Percentiles rank a stretch among this genome's conserved stretches.
Conservation (phyloP, 805 yeast species). For the Saturnispora sanitii region DNA sequence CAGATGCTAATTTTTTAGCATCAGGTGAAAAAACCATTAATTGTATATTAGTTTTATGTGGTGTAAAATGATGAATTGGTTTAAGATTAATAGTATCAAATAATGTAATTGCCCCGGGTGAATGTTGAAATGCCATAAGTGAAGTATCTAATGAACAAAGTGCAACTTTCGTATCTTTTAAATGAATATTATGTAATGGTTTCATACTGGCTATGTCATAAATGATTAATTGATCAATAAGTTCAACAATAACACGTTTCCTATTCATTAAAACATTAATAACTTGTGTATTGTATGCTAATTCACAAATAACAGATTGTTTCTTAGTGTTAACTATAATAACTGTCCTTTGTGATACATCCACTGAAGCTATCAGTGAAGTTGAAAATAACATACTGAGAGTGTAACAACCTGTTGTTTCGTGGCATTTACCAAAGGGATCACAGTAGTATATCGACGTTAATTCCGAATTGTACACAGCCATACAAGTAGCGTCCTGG, state of each 20-base stretch:
- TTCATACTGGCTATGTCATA: conserved; percentile 90
- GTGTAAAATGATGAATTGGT: conserved; percentile 74
- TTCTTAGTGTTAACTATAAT: conserved; percentile 78
- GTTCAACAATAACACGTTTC: conserved; percentile 65
- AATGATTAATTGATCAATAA: conserved; percentile 72
- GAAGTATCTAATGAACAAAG: conserved; percentile 36
- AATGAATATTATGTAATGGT: conserved; percentile 58
- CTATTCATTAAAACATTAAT: conserved; percentile 70
- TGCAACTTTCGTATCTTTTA: conserved; percentile 27
- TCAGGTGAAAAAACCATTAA: conserved; percentile 58
- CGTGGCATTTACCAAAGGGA: conserved; percentile 70
- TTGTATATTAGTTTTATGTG: conserved; percentile 74
- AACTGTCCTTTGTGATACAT: conserved; percentile 69
- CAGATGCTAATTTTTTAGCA: conserved; percentile 77
- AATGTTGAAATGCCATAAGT: conserved; percentile 46
- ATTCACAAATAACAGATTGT: conserved; percentile 68
- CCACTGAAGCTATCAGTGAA: conserved; percentile 67
- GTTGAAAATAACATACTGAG: conserved; percentile 90
- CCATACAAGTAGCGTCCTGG: conserved; percentile 79
- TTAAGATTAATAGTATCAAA: conserved; percentile 67
- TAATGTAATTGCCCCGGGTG: conserved; percentile 61
- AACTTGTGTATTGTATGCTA: conserved; percentile 73
- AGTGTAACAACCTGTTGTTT: conserved; percentile 37
- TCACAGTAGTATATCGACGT: conserved; percentile 79
- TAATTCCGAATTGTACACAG: conserved; percentile 56